Percentiles rank a stretch among this genome's conserved stretches.
These are phyloP conservation scores for Yamadazyma friedrichii DNA, from an alignment of 1,139 yeast species.

Conservation along the genomic window DNA sequence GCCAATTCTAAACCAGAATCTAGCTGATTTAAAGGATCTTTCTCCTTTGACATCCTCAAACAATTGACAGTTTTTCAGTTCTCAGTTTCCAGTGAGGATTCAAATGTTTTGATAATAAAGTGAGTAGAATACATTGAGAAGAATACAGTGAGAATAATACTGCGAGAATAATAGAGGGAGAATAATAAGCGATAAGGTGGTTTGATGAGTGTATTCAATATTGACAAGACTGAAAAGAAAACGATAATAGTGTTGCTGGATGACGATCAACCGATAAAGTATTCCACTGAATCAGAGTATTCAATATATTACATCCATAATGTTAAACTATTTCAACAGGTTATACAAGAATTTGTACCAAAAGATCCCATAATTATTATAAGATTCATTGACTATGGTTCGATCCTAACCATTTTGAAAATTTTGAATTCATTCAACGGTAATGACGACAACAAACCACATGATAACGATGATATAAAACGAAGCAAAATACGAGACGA, in stretches of 20 bases:
- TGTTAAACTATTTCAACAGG: neutral
- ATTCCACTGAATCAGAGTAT: conserved; percentile 1
- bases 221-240: neutral
- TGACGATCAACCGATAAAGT: conserved; percentile 1
- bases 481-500: neutral
- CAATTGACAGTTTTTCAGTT: neutral
- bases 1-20: conserved; percentile 21
- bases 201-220: conserved; percentile 2
- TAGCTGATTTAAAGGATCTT: neutral
- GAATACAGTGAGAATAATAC: no score
- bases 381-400: conserved; percentile 1
- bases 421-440: neutral
- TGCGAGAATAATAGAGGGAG: neutral
- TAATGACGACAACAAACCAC: neutral
- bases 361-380: conserved; percentile 5
- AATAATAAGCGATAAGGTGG: neutral
- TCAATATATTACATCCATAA: conserved; percentile 5
- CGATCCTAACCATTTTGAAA: conserved; percentile 1
- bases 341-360: neutral
- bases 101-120: neutral
- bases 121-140: no score
- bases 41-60: conserved; percentile 9
- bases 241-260: conserved; percentile 3
- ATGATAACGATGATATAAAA: neutral
- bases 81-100: neutral